Conservation (phyloP, 768 basidiomycete species). For the Panaeolus papilionaceus region DNA sequence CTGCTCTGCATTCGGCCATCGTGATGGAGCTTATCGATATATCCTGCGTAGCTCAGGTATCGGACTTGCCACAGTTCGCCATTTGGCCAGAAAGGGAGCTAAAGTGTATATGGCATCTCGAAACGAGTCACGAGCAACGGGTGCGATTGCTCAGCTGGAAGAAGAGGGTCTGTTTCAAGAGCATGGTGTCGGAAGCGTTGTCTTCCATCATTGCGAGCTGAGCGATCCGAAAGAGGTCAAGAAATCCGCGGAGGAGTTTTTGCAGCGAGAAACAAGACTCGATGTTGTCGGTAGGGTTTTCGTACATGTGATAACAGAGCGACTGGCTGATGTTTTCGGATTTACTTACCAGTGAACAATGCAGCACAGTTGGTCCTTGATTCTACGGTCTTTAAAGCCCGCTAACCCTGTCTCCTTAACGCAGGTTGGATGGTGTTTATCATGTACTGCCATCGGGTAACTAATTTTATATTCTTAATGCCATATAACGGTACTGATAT, state of each 20-base stretch:
- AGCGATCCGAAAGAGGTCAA: conserved; percentile 11
- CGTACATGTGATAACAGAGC: background rate
- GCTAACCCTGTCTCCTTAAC: background rate
- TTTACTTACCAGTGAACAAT: conserved; percentile 11
- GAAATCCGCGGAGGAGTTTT: conserved; percentile 9
- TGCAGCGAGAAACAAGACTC: conserved; percentile 9
- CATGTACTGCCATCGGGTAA: background rate
- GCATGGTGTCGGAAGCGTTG: background rate
- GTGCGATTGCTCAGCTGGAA: conserved; percentile 31
- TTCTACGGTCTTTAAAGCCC: background rate
- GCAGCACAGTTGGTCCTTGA: background rate
- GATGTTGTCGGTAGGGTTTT: conserved; percentile 10
- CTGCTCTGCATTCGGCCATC: background rate
- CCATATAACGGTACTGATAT: background rate
- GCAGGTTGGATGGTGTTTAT: background rate
- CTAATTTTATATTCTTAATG: background rate
- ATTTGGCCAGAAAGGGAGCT: conserved; percentile 32
- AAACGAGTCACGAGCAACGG: conserved; percentile 28
- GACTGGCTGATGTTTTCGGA: background rate
- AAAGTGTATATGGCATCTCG: conserved; percentile 35
- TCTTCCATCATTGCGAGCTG: conserved; percentile 2
- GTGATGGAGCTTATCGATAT: background rate
- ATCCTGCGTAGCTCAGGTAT: conserved; percentile 28
- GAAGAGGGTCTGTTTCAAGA: conserved; percentile 25
- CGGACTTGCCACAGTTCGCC: conserved; percentile 50